Conservation (phyloP, 352 stramenopile genomes). For the Globisporangium polare region DNA sequence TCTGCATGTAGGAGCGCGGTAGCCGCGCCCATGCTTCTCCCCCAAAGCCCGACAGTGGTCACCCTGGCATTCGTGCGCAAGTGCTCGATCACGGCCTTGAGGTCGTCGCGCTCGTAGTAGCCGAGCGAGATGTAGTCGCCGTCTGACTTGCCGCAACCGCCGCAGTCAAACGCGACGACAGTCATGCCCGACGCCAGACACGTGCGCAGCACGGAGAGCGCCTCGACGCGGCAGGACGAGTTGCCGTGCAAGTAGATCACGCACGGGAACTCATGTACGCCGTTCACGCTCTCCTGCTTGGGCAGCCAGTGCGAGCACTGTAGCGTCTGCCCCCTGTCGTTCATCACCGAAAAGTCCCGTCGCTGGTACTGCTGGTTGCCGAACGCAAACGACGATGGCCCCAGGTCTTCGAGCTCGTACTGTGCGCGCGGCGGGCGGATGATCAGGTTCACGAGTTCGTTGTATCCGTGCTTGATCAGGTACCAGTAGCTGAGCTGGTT, state of each 20-base stretch:
- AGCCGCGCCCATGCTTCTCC: conserved; percentile 96
- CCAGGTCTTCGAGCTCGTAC: conserved; percentile 91
- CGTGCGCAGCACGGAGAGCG: conserved; percentile 87
- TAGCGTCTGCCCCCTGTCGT: conserved; percentile 80
- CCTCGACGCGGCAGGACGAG: conserved; percentile 93
- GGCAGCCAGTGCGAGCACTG: conserved; percentile 96
- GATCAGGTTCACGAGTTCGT: conserved; percentile 96
- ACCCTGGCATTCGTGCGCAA: conserved; percentile 89
- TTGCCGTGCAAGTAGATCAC: conserved; percentile 99
- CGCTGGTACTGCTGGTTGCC: conserved; percentile 81
- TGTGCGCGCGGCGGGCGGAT: conserved; percentile 93
- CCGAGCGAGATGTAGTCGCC: conserved; percentile 97
- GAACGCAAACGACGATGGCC: conserved; percentile 90
- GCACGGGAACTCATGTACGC: conserved; percentile 63
- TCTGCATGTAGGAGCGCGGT: conserved; percentile 97
- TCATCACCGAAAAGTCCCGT: conserved; percentile 88
- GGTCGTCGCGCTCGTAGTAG: conserved; percentile 93
- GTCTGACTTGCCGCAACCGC: conserved; percentile 93
- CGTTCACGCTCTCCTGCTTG: conserved; percentile 26
- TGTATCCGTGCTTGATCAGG: conserved; percentile 88
- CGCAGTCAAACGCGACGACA: conserved; percentile 97
- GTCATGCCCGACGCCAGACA: conserved; percentile 92
- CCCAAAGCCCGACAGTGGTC: conserved; percentile 96
- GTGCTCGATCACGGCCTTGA: conserved; percentile 90
- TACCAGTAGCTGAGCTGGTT: conserved; percentile 84